Base-by-base conservation (phyloP, 768 basidiomycete species). In the Collybiopsis confluens region DNA sequence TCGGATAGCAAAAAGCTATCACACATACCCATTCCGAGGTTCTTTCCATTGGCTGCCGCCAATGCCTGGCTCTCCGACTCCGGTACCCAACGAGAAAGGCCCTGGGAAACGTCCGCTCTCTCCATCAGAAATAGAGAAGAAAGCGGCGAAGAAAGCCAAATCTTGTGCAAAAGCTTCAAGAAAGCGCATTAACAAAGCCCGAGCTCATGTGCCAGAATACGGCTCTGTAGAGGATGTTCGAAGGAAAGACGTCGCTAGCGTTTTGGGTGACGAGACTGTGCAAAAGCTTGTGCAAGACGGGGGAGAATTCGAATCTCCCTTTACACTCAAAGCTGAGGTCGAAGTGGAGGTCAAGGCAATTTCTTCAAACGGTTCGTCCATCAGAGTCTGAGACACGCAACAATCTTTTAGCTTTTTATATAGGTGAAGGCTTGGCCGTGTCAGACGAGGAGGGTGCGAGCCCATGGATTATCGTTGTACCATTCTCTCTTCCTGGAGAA, bases 401-500 rank as follows among this genome's bases (percentile, higher is more conserved):
- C 24, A 37, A 45, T 49, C 27, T 30, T 28, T 49, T 33, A 51
- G 44, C 21, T 46, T 26, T 43, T 33, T 13, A 33, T n/a, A 26
- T 66, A 90, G 90, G 88, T 47, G 82, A 85, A 58, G 86, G 84
- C 0, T 72, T 92, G 13, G 88, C 83, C 0, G 61, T 80, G 10
- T 74, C 79, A 3, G 73, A 76, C 9, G 66, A 70, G 0, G 66
- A 76, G 4, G 69, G 67, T 6, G 65, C 69, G 51, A 75, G 76
- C 0, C 78, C 85, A 21, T 98, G 96, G 92, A 86, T 86, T 1
- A 73, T 98, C 33, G 75, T 91, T 30, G 81, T 88, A 0, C 96
- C 96, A 0, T 90, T 94, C 59, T 80, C 85, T 1, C 77, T 98
- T 8, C 92, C 93, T 0, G 86, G 86, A 8, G 96, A 99, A 67